A percentile compares a stretch with the other conserved stretches of the same genome.
phyloP scores from a whole-genome alignment of 1,139 yeast genomes.

The Suhomyces atakaporum region DNA sequence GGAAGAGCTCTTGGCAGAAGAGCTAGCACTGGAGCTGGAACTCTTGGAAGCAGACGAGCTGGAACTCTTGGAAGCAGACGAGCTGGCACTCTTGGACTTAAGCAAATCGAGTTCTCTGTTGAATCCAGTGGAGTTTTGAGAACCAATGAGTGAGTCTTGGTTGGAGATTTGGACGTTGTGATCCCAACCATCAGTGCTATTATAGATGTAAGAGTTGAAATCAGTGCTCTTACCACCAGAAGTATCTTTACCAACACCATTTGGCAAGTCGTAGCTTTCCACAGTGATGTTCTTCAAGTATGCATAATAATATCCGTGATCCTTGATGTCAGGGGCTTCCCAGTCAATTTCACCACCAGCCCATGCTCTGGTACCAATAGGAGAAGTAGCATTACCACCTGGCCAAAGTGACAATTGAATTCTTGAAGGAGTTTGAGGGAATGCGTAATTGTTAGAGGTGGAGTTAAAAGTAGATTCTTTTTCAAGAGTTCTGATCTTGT shows the following conservation, averaged over 20 bases:
- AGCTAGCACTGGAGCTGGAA: constrained; percentile 1
- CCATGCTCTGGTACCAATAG: constrained; percentile 84
- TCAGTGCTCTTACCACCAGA: constrained; percentile 39
- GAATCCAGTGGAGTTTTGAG: constrained; percentile 63
- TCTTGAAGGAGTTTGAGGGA: constrained; percentile 91
- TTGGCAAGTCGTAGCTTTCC: constrained; percentile 71
- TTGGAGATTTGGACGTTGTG: constrained; percentile 58
- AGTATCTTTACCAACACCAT: constrained; percentile 33
- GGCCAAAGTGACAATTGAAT: constrained; percentile 92
- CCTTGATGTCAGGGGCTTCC: constrained; percentile 69
- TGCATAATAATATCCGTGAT: constrained; percentile 79
- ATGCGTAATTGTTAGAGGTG: constrained; percentile 59
- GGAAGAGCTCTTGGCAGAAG: constrained; percentile 6
- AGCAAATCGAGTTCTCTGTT: constrained; percentile 48
- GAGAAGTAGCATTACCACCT: constrained; percentile 69
- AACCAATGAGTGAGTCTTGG: constrained; percentile 60
- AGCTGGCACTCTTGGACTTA: constrained; percentile 5
- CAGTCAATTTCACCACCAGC: constrained; percentile 91
- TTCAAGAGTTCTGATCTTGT: constrained; percentile 63
- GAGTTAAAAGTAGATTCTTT: constrained; percentile 68
- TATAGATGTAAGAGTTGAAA: constrained; percentile 57
- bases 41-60: constrained; percentile 10
- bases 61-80: constrained; percentile 9
- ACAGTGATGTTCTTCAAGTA: constrained; percentile 60
- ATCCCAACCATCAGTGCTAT: constrained; percentile 47